Base-by-base conservation (phyloP, 768 basidiomycete genomes). In the Psilocybe tampanensis region DNA sequence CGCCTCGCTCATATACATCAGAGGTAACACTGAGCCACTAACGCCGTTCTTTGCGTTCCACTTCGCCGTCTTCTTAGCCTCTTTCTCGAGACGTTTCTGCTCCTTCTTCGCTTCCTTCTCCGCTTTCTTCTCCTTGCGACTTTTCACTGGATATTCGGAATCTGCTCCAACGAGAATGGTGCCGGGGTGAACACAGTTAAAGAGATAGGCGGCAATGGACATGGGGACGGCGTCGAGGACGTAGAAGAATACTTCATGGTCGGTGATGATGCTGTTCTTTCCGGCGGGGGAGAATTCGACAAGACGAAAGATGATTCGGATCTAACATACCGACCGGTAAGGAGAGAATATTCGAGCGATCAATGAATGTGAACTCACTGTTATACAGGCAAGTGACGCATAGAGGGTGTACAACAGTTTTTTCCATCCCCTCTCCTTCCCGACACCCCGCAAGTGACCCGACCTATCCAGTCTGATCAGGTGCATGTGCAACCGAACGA, bases 161-260 rank as follows among this genome's bases (percentile, higher is more conserved):
- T 39, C 36, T 13, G 36, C 7, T 15, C 53, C 53, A 2, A 47
- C 53, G 8, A 54, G 44, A 22, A 54, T 34, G 12, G 44, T 7
- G 18, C 53, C 53, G 2, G 53, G 53, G n/a, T 54, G 53, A 13
- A 54, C 3, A 15, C 21, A 8, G 21, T 54, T 54, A 2, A 54
- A 45, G 8, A 54, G 15, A 22, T 54, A 54, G 4, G 53, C 53
- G 19, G 53, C 53, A 18, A 44, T 17, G 15, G 44, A 22, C 53
- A 54, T 54, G 15, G 53, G 53, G 11, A 54, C 18, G 12, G 53
- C 19, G n/a, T 54, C 53, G 22, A 54, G 44, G 53, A 32, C 33
- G 53, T 54, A 54, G 53, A 54, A 54, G 33, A 54, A 47, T 2
- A 18, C 53, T 54, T 54, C 53, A 7, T 54, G 44, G 21, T 21